Base-by-base conservation (phyloP, 1,139 yeast genomes). In the Yamadazyma spencermartinsiae region DNA sequence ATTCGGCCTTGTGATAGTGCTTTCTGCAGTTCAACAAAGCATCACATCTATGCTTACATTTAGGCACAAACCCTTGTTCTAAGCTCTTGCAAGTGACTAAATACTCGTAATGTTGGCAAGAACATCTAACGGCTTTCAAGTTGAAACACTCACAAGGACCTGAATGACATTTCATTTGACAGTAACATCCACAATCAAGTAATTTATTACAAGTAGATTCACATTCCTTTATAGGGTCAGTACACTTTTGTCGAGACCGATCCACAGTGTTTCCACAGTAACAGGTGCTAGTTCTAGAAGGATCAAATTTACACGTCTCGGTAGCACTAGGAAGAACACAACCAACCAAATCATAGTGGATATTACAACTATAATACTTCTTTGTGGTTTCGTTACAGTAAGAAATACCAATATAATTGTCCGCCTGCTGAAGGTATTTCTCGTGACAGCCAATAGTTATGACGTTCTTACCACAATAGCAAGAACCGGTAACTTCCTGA, bases 151-250 rank as follows among this genome's bases (percentile, higher is more conserved):
- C 73, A 55, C 96, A 89, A 2, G 72, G 74, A 1, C 95, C 96
- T 10, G 69, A 72, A 57, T 89, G 98, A 58, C 98, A 89, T 35
- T 67, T 66, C 56, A 77, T 68, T 41, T 71, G 65, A 58, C 97
- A 89, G 17, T 48, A 56, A 50, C 80, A 90, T 1, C 96, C 96
- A 66, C 97, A 89, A 0, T 74, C 61, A 20, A 87, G 61, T 9
- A 41, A 39, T 55, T 83, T 86, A 6, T 74, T 81, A 60, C 97
- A 89, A 0, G 62, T 59, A 11, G 71, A 56, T 5, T 70, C 80
- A 65, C 97, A 89, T 13, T 80, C 79, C 1, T 95, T 92, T 28
- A 87, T 73, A 0, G 88, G 82, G 48, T 86, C 96, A 1, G 85
- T 70, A 60, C 96, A 87, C 24, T 72, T 64, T 1, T 53, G 51